Evolutionary conservation across 2,329 filamentous ascomycete genomes (phyloP), one percentile per base, ranked within the genome.

Genomic region (Scedosporium aurantiacum): DNA sequence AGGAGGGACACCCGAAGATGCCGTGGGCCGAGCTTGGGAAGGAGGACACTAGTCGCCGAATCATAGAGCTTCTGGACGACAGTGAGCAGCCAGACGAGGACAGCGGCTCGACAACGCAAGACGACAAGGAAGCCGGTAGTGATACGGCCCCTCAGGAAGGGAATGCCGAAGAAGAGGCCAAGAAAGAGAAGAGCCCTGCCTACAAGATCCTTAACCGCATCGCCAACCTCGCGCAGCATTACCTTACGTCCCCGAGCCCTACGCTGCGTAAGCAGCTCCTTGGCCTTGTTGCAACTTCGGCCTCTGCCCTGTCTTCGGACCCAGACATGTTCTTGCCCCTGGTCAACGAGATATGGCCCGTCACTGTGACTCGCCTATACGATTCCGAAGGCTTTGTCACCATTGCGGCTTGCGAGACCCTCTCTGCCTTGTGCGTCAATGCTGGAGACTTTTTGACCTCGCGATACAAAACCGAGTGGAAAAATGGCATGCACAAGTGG

Each of bases 261-360:
- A 82, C 84, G 10, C 81, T 99, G 7, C 86, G 93, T 47, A 85
- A 85, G 32, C 90, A 88, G 0, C 80, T 99, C 3, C 82, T 99
- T 8, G 82, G 84, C 16, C 83, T 97, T 5, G 82, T 97, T 12
- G 77, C 81, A 27, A 90, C 86, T 0, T 87, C 91, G 2, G 82
- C 88, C 4, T 83, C 87, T 0, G 81, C 89, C 0, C 82, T 99
- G 2, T 83, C 88, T 0, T 79, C 78, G 3, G 86, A 97, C 66
- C 89, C 96, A 70, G 86, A 92, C 64, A 84, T 85, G 0, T 97
- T 96, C 70, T 75, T 99, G 1, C 94, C 94, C 0, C 80, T 97
- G 0, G 85, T 97, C 66, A 94, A 97, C 72, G 87, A 88, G 2
- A 78, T 97, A 6, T 99, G 93, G 93, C 91, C 92, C 0, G 87